Evolutionary conservation across 768 basidiomycete species (phyloP).

Genomic region (Kwoniella dejecticola): DNA sequence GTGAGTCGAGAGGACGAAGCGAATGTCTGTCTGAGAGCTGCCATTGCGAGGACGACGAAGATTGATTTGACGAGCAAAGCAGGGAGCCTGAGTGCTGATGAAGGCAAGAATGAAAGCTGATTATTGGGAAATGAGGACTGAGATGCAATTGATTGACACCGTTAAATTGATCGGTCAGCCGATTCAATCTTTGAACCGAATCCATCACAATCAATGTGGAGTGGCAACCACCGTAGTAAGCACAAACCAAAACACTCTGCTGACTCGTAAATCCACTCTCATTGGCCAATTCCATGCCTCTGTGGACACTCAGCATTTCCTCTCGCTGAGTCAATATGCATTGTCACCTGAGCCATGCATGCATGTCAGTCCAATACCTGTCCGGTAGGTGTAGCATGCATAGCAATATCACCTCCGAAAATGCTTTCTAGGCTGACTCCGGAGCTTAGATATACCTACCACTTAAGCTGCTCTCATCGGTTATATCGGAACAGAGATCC

Average conservation of each 20-base stretch:
- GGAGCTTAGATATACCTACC: neutral
- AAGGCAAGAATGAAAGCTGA: too few species aligned
- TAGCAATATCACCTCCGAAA: neutral
- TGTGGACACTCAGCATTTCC: neutral
- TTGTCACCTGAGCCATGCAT: neutral
- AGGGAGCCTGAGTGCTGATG: too few species aligned
- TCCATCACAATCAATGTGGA: constrained; percentile 1
- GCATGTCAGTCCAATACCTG: neutral
- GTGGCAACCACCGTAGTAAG: neutral
- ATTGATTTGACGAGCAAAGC: too few species aligned
- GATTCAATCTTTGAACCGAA: neutral
- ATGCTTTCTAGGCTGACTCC: neutral
- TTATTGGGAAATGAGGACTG: too few species aligned
- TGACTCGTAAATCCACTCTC: constrained; percentile 6
- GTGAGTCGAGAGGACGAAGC: constrained; percentile 27
- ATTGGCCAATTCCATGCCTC: neutral
- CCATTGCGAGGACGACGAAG: neutral
- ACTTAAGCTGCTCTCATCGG: neutral
- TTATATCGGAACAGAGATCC: neutral
- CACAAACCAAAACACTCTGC: constrained; percentile 1
- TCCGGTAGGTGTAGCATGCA: neutral
- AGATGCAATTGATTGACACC: neutral
- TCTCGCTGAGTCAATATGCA: too few species aligned
- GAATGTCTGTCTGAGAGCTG: constrained; percentile 18
- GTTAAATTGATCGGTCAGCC: constrained; percentile 18